Evolutionary conservation across 2,329 filamentous ascomycete species (phyloP), one percentile per base, ranked within the genome.

Genomic region (Exophiala calicioides): DNA sequence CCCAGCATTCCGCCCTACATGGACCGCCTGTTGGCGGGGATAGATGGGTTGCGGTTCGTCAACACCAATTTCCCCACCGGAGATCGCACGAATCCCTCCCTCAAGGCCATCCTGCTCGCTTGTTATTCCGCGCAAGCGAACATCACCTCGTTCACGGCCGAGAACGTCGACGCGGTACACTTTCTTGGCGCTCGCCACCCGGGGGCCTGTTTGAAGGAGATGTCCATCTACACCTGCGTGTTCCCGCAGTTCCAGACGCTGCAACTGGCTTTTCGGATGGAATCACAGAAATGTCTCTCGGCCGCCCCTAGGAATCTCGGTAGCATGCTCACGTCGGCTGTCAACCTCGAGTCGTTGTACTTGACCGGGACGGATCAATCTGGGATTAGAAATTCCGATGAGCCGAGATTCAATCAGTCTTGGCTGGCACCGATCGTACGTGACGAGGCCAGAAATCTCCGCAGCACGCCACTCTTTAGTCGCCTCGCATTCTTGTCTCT

Each of bases 61-160:
- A n/a, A n/a, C n/a, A n/a, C n/a, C n/a, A n/a, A n/a, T n/a, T n/a
- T n/a, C n/a, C n/a, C n/a, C n/a, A n/a, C 5, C 5, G 4, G 5
- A 5, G 12, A 35, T 35, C 10, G 15, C 10, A 33, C 12, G 24
- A 9, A 33, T 12, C 30, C 30, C 7, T 33, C n/a, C n/a, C n/a
- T n/a, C n/a, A n/a, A n/a, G n/a, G 13, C 34, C 34, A 12, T 21
- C 34, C 34, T 37, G 26, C 34, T 24, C 26, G n/a, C n/a, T n/a
- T n/a, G n/a, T n/a, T n/a, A n/a, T n/a, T n/a, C n/a, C n/a, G n/a
- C n/a, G n/a, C n/a, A n/a, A n/a, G n/a, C n/a, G n/a, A n/a, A n/a
- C n/a, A n/a, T n/a, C n/a, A n/a, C n/a, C n/a, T n/a, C n/a, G n/a
- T n/a, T n/a, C n/a, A n/a, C n/a, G n/a, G n/a, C n/a, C n/a, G n/a